Percentiles rank a stretch among this genome's conserved stretches.
Conservation (phyloP, 371 early-diverging fungal species). For the Lichtheimia ramosa region DNA sequence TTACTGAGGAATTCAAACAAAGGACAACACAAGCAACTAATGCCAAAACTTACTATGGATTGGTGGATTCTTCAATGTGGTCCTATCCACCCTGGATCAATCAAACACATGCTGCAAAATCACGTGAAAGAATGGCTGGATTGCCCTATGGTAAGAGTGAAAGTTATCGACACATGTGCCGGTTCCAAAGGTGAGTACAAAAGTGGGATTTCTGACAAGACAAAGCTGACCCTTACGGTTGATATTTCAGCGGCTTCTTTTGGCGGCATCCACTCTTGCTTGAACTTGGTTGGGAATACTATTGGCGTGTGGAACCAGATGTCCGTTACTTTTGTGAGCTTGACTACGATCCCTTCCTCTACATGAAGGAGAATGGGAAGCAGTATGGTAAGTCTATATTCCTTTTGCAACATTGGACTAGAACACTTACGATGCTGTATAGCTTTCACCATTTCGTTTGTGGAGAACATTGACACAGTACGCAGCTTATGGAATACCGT, state of each 20-base stretch:
- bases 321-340: conserved; percentile 78
- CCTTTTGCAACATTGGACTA: neutral
- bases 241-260: conserved; percentile 75
- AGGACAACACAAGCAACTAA: conserved; percentile 43
- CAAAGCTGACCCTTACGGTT: neutral
- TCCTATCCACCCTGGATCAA: conserved; percentile 83
- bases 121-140: conserved; percentile 56
- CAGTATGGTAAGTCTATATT: conserved; percentile 62
- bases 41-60: conserved; percentile 52
- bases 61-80: conserved; percentile 72
- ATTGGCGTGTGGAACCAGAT: conserved; percentile 90
- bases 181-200: conserved; percentile 53
- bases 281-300: conserved; percentile 66
- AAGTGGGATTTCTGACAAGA: neutral
- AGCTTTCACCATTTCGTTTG: conserved; percentile 70
- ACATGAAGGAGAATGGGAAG: conserved; percentile 71
- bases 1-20: conserved; percentile 57
- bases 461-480: conserved; percentile 74
- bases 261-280: conserved; percentile 69
- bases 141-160: conserved; percentile 84
- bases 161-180: conserved; percentile 96
- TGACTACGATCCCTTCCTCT: conserved; percentile 82
- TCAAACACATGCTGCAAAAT: conserved; percentile 53
- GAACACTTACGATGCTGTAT: neutral
- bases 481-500: conserved; percentile 71